Evolutionary conservation across 345 rosid species (phyloP).

Genomic region (Boechera stricta): DNA sequence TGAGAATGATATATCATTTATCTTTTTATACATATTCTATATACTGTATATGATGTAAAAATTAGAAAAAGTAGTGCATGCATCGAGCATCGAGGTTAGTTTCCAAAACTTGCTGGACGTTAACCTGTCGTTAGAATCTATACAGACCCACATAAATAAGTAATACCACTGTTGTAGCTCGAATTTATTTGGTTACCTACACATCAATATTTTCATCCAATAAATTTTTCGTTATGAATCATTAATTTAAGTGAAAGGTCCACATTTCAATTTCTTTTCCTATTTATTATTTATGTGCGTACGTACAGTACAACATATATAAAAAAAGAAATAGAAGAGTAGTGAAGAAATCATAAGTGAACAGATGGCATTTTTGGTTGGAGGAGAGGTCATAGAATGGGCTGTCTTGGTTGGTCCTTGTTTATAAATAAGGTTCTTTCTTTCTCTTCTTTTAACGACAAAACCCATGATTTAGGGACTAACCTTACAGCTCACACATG

Average conservation of each 20-base stretch:
- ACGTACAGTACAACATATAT: constrained; percentile 6
- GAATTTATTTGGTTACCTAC: not conserved
- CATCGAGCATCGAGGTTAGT: not conserved
- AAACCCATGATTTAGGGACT: constrained; percentile 41
- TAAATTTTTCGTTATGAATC: not conserved
- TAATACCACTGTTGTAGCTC: not conserved
- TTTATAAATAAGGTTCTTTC: constrained; percentile 35
- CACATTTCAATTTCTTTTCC: constrained; percentile 3
- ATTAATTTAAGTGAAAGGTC: not conserved
- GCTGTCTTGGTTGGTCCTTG: constrained; percentile 44
- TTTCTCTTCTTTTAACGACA: constrained; percentile 48
- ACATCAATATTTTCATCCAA: constrained; percentile 7
- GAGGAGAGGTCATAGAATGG: constrained; percentile 40
- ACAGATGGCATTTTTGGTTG: constrained; percentile 39
- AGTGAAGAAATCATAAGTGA: constrained; percentile 39
- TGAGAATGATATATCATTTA: not conserved
- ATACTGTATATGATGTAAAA: not conserved
- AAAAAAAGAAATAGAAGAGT: not conserved
- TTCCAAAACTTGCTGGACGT: not conserved
- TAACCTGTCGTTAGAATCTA: not conserved
- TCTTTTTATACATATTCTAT: not conserved
- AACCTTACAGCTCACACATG: constrained; percentile 49
- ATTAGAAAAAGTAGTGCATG: not conserved
- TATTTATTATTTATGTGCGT: not conserved
- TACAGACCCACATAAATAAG: not conserved